Percentiles rank a stretch among this genome's conserved stretches.
Evolutionary conservation across 2,329 filamentous ascomycete genomes (phyloP).

Genomic region (Nemania abortiva): DNA sequence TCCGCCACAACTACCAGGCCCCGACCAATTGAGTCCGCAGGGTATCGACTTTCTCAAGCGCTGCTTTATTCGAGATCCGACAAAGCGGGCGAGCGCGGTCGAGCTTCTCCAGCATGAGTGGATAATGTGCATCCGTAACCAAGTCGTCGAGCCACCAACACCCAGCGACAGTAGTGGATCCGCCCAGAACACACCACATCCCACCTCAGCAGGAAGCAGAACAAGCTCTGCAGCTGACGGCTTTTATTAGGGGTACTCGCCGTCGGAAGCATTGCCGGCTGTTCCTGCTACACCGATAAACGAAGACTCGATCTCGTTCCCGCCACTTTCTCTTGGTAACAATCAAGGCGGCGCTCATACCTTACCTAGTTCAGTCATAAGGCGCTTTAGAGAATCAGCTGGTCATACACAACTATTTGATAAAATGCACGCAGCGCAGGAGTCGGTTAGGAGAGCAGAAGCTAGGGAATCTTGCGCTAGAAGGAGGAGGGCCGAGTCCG

Average conservation of each 20-base stretch:
- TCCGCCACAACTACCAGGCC: slow-evolving; percentile 83
- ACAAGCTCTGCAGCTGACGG: slow-evolving; percentile 50
- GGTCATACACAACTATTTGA: slow-evolving; percentile 27
- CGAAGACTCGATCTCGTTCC: slow-evolving; percentile 26
- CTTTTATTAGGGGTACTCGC: slow-evolving; percentile 51
- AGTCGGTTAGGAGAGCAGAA: slow-evolving; percentile 46
- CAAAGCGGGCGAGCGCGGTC: slow-evolving; percentile 81
- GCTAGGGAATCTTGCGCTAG: slow-evolving; percentile 42
- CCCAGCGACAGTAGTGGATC: slow-evolving; percentile 68
- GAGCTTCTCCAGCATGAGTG: slow-evolving; percentile 96
- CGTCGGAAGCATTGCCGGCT: slow-evolving; percentile 40
- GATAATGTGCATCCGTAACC: slow-evolving; percentile 76
- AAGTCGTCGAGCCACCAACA: slow-evolving; percentile 73
- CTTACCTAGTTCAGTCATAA: slow-evolving; percentile 14
- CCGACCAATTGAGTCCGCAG: slow-evolving; percentile 84
- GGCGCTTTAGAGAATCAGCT: slow-evolving; percentile 20
- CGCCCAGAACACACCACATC: slow-evolving; percentile 54
- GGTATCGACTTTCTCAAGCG: slow-evolving; percentile 90
- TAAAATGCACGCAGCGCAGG: slow-evolving; percentile 46
- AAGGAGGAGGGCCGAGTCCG: slow-evolving; percentile 44
- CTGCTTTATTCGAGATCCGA: slow-evolving; percentile 89
- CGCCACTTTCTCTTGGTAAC: background rate
- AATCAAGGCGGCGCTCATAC: slow-evolving; percentile 12
- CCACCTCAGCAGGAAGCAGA: slow-evolving; percentile 48
- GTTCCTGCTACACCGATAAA: slow-evolving; percentile 34